Evolutionary conservation across 2,329 filamentous ascomycete species (phyloP).

Genomic region (Cladophialophora chaetospira): DNA sequence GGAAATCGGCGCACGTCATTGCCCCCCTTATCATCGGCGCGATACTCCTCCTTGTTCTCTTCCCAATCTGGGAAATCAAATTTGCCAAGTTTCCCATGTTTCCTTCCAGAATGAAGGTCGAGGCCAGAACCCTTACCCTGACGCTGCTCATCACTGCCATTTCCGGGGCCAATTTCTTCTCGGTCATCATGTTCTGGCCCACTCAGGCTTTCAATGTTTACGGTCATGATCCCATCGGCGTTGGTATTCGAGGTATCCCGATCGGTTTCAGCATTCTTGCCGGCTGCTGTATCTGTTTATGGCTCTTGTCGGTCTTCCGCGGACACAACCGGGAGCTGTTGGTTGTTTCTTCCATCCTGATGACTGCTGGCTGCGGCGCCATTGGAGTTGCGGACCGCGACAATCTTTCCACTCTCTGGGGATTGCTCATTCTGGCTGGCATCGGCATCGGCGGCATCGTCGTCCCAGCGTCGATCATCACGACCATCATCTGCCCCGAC

Average conservation of each 20-base stretch:
- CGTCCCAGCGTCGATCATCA: slow-evolving; percentile 67
- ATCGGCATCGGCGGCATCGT: slow-evolving; percentile 69
- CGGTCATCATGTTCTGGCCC: slow-evolving; percentile 61
- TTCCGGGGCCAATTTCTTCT: slow-evolving; percentile 62
- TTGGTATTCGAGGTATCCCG: slow-evolving; percentile 67
- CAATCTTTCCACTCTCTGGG: slow-evolving; percentile 59
- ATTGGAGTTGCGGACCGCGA: slow-evolving; percentile 54
- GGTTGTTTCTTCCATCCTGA: slow-evolving; percentile 60
- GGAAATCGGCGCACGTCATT: slow-evolving; percentile 49
- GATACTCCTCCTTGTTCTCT: slow-evolving; percentile 44
- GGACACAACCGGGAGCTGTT: slow-evolving; percentile 64
- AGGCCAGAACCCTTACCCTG: slow-evolving; percentile 52
- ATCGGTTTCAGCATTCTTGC: slow-evolving; percentile 65
- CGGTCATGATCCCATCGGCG: slow-evolving; percentile 63
- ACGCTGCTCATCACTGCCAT: slow-evolving; percentile 62
- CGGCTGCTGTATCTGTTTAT: slow-evolving; percentile 62
- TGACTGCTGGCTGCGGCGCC: slow-evolving; percentile 65
- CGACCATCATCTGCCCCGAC: slow-evolving; percentile 69
- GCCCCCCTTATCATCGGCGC: slow-evolving; percentile 50
- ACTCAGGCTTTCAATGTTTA: slow-evolving; percentile 67
- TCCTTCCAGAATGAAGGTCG: slow-evolving; percentile 48
- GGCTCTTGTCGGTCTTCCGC: slow-evolving; percentile 58
- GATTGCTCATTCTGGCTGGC: slow-evolving; percentile 61
- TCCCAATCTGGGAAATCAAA: slow-evolving; percentile 51
- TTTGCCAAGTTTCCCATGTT: slow-evolving; percentile 51